A percentile compares a stretch with the other conserved stretches of the same genome.
Evolutionary conservation across 345 rosid genomes (phyloP).

Genomic region (Hypericum androsaemum): DNA sequence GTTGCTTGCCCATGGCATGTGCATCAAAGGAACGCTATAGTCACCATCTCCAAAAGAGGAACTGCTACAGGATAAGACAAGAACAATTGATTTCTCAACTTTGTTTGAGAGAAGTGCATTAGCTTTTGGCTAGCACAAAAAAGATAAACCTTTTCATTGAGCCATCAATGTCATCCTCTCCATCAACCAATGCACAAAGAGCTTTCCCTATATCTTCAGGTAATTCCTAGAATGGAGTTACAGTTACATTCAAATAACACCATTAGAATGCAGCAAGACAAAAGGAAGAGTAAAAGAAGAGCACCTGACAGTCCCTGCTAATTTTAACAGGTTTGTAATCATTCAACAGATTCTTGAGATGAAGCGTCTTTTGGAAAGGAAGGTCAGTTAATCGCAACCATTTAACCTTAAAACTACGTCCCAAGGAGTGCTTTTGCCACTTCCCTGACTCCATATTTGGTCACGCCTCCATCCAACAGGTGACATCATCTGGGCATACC

Average conservation of each 20-base stretch:
- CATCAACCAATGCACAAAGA: slow-evolving; percentile 85
- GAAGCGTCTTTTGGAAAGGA: slow-evolving; percentile 93
- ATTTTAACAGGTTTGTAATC: slow-evolving; percentile 92
- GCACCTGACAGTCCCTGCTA: slow-evolving; percentile 97
- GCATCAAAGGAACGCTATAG: slow-evolving; percentile 29
- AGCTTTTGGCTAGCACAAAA: slow-evolving; percentile 3
- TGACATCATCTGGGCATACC: slow-evolving; percentile 95
- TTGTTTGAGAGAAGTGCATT: slow-evolving; percentile 5
- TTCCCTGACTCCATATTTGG: slow-evolving; percentile 80
- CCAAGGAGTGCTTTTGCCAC: slow-evolving; percentile 81
- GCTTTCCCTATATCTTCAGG: slow-evolving; percentile 83
- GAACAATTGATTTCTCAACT: slow-evolving; percentile 9
- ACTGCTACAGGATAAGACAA: slow-evolving; percentile 13
- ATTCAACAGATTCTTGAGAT: slow-evolving; percentile 83
- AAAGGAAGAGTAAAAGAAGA: slow-evolving; percentile 8
- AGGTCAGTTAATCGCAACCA: slow-evolving; percentile 75
- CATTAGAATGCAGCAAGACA: slow-evolving; percentile 5
- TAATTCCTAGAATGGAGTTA: slow-evolving; percentile 45
- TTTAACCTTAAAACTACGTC: slow-evolving; percentile 81
- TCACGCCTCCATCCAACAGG: slow-evolving; percentile 91
- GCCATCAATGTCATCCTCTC: slow-evolving; percentile 36
- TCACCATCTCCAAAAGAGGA: slow-evolving; percentile 47
- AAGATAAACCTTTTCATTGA: slow-evolving; percentile 39
- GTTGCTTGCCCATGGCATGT: slow-evolving; percentile 32
- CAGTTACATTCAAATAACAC: slow-evolving; percentile 5